Evolutionary conservation across 1,284 basidiomycete genomes (phyloP).

Genomic region (Ceratobasidium sp.): DNA sequence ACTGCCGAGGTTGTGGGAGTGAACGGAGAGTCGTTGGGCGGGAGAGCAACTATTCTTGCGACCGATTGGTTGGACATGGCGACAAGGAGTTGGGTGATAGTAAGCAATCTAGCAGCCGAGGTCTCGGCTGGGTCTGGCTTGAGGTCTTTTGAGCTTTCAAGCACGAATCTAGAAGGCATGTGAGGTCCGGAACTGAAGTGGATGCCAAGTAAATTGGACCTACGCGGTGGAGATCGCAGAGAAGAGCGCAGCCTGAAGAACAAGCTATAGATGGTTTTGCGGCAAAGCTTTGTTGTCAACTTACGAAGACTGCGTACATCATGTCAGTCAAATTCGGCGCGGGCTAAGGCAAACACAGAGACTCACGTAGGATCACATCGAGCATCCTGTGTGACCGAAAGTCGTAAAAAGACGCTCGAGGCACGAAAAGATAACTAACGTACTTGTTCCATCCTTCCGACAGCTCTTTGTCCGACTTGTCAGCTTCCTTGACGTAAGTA

Average conservation of each 20-base stretch:
- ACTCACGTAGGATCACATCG: slow-evolving; percentile 17
- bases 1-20: background rate
- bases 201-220: background rate
- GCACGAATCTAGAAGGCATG: background rate
- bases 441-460: slow-evolving; percentile 11
- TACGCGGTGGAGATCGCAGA: slow-evolving; percentile 13
- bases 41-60: background rate
- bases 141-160: slow-evolving; percentile 13
- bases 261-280: background rate
- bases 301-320: background rate
- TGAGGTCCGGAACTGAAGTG: background rate
- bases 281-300: background rate
- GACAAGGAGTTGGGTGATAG: slow-evolving; percentile 6
- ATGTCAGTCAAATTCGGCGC: background rate
- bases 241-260: slow-evolving; percentile 1
- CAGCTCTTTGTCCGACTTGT: slow-evolving; percentile 24
- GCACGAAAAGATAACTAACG: background rate
- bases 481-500: slow-evolving; percentile 30
- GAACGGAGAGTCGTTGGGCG: background rate
- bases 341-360: too few species aligned
- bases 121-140: slow-evolving; percentile 9
- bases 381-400: background rate
- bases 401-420: background rate
- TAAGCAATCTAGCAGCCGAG: slow-evolving; percentile 6
- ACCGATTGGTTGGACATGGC: background rate